Percentiles rank a stretch among this genome's conserved stretches.
Conservation (phyloP, 129 eudicot species). For the Flaveria robusta region DNA sequence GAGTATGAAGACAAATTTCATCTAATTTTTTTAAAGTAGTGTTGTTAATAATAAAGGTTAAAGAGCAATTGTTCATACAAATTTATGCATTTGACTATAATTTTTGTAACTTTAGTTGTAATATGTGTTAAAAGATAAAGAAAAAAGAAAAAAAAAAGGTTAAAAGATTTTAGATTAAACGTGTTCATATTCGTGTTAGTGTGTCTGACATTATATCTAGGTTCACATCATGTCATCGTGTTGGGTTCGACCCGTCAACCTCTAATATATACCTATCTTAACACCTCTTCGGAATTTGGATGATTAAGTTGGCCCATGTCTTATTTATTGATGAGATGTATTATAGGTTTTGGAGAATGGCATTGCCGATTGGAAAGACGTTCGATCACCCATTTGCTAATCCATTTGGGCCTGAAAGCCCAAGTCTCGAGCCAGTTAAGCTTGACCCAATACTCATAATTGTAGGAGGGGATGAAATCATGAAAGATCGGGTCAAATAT, state of each 20-base stretch:
- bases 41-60: too few relatives aligned
- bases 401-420: conserved; percentile 77
- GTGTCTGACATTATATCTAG: background rate
- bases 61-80: background rate
- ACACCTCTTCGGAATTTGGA: background rate
- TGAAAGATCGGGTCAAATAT: conserved; percentile 71
- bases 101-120: background rate
- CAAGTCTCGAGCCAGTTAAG: conserved; percentile 43
- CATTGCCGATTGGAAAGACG: conserved; percentile 58
- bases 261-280: too few relatives aligned
- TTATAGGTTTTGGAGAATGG: conserved; percentile 81
- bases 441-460: conserved; percentile 74
- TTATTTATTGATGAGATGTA: background rate
- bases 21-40: too few relatives aligned
- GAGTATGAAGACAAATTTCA: too few relatives aligned
- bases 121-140: too few relatives aligned
- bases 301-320: background rate
- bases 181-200: background rate
- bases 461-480: conserved; percentile 58
- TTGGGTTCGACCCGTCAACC: too few relatives aligned
- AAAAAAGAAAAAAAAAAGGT: background rate
- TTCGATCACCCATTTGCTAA: conserved; percentile 75
- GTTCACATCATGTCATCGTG: too few relatives aligned
- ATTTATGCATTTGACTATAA: background rate
- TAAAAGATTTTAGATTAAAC: background rate